phyloP scores from a whole-genome alignment of 2,329 filamentous ascomycete genomes.

The Phyllosticta citrichinensis region DNA sequence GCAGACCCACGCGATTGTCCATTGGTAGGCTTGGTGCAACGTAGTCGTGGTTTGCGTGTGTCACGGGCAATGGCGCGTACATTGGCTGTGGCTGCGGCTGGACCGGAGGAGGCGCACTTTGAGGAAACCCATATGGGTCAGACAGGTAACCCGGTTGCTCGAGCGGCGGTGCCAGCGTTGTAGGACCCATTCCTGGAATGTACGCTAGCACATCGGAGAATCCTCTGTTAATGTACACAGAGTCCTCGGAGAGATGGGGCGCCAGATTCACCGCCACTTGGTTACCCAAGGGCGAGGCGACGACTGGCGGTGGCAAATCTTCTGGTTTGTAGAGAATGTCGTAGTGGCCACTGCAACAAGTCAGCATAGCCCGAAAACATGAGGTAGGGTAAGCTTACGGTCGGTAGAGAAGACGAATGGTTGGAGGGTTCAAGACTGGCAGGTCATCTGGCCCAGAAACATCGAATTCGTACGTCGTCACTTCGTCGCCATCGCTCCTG shows the following conservation, averaged over 20 bases:
- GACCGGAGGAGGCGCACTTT: conserved; percentile 24
- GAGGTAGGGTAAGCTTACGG: conserved; percentile 41
- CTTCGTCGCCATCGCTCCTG: conserved; percentile 65
- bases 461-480: conserved; percentile 60
- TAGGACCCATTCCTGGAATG: conserved; percentile 39
- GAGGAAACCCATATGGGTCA: conserved; percentile 23
- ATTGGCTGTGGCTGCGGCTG: conserved; percentile 22
- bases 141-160: conserved; percentile 14
- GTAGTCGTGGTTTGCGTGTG: conserved; percentile 24
- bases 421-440: conserved; percentile 41
- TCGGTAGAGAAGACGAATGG: conserved; percentile 58
- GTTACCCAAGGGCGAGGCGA: conserved; percentile 22
- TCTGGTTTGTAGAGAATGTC: conserved; percentile 76
- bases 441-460: conserved; percentile 36
- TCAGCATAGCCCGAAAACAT: conserved; percentile 15
- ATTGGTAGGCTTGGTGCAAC: conserved; percentile 15
- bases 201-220: conserved; percentile 27
- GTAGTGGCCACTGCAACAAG: conserved; percentile 61
- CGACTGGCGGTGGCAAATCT: conserved; percentile 29
- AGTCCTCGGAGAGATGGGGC: conserved; percentile 20
- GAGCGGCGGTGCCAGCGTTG: conserved; percentile 25
- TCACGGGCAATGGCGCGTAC: conserved; percentile 20
- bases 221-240: conserved; percentile 27
- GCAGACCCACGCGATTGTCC: conserved; percentile 5
- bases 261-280: conserved; percentile 18